Percentiles rank a stretch among this genome's conserved stretches.
These are phyloP conservation scores for Alliaria petiolata DNA, from an alignment of 345 rosid genomes.

Conservation along the genomic window DNA sequence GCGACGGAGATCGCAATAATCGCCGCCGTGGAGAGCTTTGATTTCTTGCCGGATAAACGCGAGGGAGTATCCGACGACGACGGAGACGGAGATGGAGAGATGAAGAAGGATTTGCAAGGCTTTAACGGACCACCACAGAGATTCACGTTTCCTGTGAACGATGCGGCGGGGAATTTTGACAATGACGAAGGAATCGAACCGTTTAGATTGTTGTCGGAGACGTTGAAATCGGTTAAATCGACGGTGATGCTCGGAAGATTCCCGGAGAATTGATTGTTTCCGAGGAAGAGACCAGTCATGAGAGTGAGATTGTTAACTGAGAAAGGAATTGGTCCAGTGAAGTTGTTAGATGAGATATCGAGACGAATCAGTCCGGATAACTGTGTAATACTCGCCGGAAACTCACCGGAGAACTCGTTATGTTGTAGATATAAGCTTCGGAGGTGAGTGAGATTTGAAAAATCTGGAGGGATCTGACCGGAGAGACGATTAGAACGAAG, in stretches of 20 bases:
- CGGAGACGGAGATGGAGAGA: slow-evolving; percentile 67
- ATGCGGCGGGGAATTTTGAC: slow-evolving; percentile 38
- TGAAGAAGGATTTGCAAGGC: slow-evolving; percentile 70
- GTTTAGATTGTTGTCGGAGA: slow-evolving; percentile 69
- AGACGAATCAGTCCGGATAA: slow-evolving; percentile 60
- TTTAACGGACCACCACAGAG: slow-evolving; percentile 83
- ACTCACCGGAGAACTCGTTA: slow-evolving; percentile 59
- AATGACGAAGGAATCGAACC: slow-evolving; percentile 71
- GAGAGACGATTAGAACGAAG: slow-evolving; percentile 78
- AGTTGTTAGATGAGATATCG: slow-evolving; percentile 80
- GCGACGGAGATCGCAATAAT: slow-evolving; percentile 66
- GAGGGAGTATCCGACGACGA: slow-evolving; percentile 22
- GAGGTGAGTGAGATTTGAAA: slow-evolving; percentile 64
- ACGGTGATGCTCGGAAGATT: slow-evolving; percentile 50
- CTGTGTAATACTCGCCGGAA: slow-evolving; percentile 56
- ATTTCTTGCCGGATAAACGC: slow-evolving; percentile 27
- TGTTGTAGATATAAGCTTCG: slow-evolving; percentile 73
- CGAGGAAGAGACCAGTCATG: slow-evolving; percentile 59
- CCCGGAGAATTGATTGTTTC: slow-evolving; percentile 67
- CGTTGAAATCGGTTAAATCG: slow-evolving; percentile 49
- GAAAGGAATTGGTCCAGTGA: slow-evolving; percentile 69
- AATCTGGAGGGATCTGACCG: slow-evolving; percentile 81
- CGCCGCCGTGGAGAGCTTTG: slow-evolving; percentile 62
- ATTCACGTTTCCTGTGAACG: slow-evolving; percentile 67
- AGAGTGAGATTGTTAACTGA: slow-evolving; percentile 64